Evolutionary conservation across 2,329 filamentous ascomycete genomes (phyloP).

Genomic region (Diaporthe vaccinii): DNA sequence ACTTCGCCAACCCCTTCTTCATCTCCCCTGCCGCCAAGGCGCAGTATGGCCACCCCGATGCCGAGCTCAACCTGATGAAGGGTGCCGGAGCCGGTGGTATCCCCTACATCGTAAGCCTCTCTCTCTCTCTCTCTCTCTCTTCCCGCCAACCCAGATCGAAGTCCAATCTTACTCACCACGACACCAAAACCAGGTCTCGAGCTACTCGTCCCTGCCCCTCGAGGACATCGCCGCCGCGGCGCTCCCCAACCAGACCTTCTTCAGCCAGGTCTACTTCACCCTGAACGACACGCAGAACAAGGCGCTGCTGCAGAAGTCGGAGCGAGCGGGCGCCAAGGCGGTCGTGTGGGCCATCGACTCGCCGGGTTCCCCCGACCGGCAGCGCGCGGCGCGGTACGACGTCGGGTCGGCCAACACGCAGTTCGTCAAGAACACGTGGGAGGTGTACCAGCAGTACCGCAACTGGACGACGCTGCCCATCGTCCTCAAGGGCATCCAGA

Average conservation of each 20-base stretch:
- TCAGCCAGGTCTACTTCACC: slow-evolving; percentile 51
- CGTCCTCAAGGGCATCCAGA: slow-evolving; percentile 57
- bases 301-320: slow-evolving; percentile 49
- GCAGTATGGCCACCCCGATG: slow-evolving; percentile 59
- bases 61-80: slow-evolving; percentile 64
- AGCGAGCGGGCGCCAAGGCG: slow-evolving; percentile 52
- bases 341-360: slow-evolving; percentile 57
- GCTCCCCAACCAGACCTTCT: slow-evolving; percentile 53
- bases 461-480: slow-evolving; percentile 54
- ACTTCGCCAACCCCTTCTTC: slow-evolving; percentile 68
- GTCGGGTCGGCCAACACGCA: slow-evolving; percentile 51
- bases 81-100: slow-evolving; percentile 62
- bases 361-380: slow-evolving; percentile 55
- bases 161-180: neutral
- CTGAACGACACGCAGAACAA: slow-evolving; percentile 52
- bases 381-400: slow-evolving; percentile 55
- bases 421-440: slow-evolving; percentile 47
- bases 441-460: slow-evolving; percentile 53
- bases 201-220: slow-evolving; percentile 51
- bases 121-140: neutral
- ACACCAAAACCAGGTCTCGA: slow-evolving; percentile 47
- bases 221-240: slow-evolving; percentile 53
- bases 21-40: slow-evolving; percentile 64
- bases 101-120: slow-evolving; percentile 60
- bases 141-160: neutral